Conservation (phyloP, 352 stramenopile species). For the Phytophthora aleatoria region DNA sequence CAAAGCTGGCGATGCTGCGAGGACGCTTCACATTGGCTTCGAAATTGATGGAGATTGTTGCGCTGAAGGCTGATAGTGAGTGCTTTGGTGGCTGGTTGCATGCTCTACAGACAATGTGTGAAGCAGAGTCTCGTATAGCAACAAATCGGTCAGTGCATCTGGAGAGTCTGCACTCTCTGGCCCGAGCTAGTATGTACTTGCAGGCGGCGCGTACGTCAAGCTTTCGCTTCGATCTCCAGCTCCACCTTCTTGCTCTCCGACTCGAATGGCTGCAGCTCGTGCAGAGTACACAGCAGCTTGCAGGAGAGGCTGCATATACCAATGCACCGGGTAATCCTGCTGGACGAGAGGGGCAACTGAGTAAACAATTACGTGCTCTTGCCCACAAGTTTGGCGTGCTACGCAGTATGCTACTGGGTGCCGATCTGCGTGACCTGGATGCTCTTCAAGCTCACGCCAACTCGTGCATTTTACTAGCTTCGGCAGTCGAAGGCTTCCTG, state of each 20-base stretch:
- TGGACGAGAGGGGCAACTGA: slow-evolving; percentile 33
- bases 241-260: slow-evolving; percentile 42
- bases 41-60: slow-evolving; percentile 34
- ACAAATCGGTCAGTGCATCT: slow-evolving; percentile 28
- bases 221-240: slow-evolving; percentile 53
- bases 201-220: slow-evolving; percentile 41
- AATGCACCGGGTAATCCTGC: slow-evolving; percentile 25
- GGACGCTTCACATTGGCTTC: slow-evolving; percentile 36
- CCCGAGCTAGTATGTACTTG: slow-evolving; percentile 35
- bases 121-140: slow-evolving; percentile 40
- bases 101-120: slow-evolving; percentile 37
- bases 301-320: slow-evolving; percentile 46
- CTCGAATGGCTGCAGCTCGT: slow-evolving; percentile 49
- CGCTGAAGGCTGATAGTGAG: slow-evolving; percentile 36
- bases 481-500: slow-evolving; percentile 41
- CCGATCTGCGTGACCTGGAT: slow-evolving; percentile 31
- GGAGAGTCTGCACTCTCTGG: slow-evolving; percentile 36
- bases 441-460: slow-evolving; percentile 30
- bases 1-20: slow-evolving; percentile 44
- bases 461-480: slow-evolving; percentile 35
- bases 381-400: slow-evolving; percentile 32
- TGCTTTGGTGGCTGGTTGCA: slow-evolving; percentile 56
- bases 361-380: slow-evolving; percentile 30
- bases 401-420: slow-evolving; percentile 39
- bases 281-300: slow-evolving; percentile 49